phyloP scores from a whole-genome alignment of 2,329 filamentous ascomycete genomes.

The Hypoxylon sp. region DNA sequence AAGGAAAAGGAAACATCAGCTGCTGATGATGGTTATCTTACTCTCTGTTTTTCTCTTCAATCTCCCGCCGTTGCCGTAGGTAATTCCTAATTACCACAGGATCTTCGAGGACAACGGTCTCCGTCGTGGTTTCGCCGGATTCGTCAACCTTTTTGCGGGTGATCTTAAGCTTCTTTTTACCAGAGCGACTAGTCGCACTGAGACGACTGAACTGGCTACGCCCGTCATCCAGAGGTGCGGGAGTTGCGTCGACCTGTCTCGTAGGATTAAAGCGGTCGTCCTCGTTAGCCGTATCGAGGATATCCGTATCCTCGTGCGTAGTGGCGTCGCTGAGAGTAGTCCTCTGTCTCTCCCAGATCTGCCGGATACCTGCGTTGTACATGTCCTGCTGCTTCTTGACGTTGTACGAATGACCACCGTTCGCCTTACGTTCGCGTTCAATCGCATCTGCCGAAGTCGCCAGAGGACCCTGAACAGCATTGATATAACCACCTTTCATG shows the following conservation, averaged over 20 bases:
- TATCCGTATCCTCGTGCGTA: conserved; percentile 73
- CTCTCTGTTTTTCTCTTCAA: conserved; percentile 79
- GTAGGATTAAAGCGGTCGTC: conserved; percentile 79
- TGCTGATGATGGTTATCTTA: conserved; percentile 57
- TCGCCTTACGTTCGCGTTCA: conserved; percentile 86
- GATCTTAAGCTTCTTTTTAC: conserved; percentile 78
- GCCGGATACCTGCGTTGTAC: conserved; percentile 90
- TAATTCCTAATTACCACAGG: conserved; percentile 91
- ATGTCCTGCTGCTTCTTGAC: conserved; percentile 93
- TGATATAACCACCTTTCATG: conserved; percentile 97
- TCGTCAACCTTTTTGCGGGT: conserved; percentile 73
- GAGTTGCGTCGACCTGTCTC: conserved; percentile 76
- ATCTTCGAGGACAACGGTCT: conserved; percentile 76
- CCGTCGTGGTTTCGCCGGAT: conserved; percentile 71
- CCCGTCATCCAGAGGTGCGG: conserved; percentile 78
- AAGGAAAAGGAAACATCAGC: background rate
- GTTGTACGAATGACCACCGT: conserved; percentile 96
- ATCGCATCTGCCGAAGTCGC: conserved; percentile 84
- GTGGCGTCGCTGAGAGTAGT: conserved; percentile 78
- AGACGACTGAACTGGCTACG: conserved; percentile 81
- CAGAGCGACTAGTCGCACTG: conserved; percentile 74
- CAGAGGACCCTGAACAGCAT: conserved; percentile 76
- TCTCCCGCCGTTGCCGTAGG: conserved; percentile 78
- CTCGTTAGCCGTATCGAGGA: conserved; percentile 69
- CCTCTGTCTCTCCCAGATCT: conserved; percentile 93